Base-by-base conservation (phyloP, 1,139 yeast species). In the Pneumocystis oryctolagi region DNA sequence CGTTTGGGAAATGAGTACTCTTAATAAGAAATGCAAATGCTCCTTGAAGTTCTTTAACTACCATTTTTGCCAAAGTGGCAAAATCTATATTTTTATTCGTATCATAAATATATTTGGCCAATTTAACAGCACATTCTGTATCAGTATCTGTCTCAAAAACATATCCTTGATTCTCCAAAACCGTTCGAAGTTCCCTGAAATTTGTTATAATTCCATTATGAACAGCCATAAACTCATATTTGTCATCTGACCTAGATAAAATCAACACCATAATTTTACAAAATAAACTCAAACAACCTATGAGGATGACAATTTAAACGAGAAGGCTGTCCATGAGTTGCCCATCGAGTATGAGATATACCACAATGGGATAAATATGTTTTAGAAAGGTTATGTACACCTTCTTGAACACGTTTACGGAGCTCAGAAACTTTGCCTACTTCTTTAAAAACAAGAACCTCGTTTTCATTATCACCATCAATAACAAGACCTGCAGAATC, bases 271-370 rank as follows among this genome's bases (percentile, higher is more conserved):
- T 53, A 30, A 14, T 20, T 32, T 12, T 32, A 35, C 16, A 18
- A 12, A 37, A 30, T 53, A 18, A 3, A 20, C 28, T 8, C 18
- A 39, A n/a, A 61, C 53, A 25, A 63, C 61, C 66, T 61, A 31
- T 92, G 98, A 62, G 99, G 99, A 74, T 94, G 99, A 74, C 97
- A 92, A 79, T 94, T 94, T 68, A 77, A 73, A 66, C 80, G 83
- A 70, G 82, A 83, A 64, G 97, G 97, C 71, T 85, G 88, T 75
- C 99, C 99, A 76, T 94, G 99, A 59, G 99, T 94, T 60, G 99
- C 98, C 99, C 99, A 94, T 79, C 99, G 86, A 20, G 99, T 94
- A 76, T 94, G 99, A 56, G 98, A 97, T 74, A 94, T 92, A 73
- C 96, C 98, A 65, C 85, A 92, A 73, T 92, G 98, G 74, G 86